Evolutionary conservation across 2,329 filamentous ascomycete genomes (phyloP), one percentile per base, ranked within the genome.

Genomic region (Sphaceloma murrayae): DNA sequence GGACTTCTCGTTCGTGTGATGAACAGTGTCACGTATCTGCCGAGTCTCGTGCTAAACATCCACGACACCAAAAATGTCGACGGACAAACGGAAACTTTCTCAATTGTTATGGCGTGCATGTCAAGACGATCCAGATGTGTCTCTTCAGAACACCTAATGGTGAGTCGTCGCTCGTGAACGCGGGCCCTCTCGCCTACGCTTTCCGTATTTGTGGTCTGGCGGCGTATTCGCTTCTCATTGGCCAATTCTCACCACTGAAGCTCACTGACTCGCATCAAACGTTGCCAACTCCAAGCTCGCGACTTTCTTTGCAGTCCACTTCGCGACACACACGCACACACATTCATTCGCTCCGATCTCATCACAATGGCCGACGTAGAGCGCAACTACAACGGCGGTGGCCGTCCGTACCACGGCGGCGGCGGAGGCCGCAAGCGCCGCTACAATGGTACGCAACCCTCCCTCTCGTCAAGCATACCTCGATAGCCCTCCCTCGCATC

Each of bases 351-450:
- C 8, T 7, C 17, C 30, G 7, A 17, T 13, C 21, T 10, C n/a
- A 26, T 26, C 34, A 46, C 29, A 21, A 61, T 61, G 58, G 57
- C 54, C 11, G 58, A 61, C 43, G 48, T 49, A 17, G 56, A 59
- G 26, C 43, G 48, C 17, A 49, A 52, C 21, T 47, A 54, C 46
- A 55, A 52, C 26, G 48, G 51, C 34, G 47, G 48, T 31, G 36
- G 36, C 13, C 36, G 36, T 19, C 36, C 36, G 4, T 40, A 40
- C 22, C 36, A 40, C 24, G 36, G 36, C 22, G 52, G 54, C 27
- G 55, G 79, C 59, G 73, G 73, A 61, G 77, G 76, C 55, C 78
- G 82, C 62, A 94, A 93, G 67, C 74, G 82, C 56, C 76, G 86
- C 59, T 82, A 80, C 59, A 74, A 84, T 83, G 86, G 86, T 88